Base-by-base conservation (phyloP, 2,329 filamentous ascomycete species). In the Rhynchosporium agropyri region DNA sequence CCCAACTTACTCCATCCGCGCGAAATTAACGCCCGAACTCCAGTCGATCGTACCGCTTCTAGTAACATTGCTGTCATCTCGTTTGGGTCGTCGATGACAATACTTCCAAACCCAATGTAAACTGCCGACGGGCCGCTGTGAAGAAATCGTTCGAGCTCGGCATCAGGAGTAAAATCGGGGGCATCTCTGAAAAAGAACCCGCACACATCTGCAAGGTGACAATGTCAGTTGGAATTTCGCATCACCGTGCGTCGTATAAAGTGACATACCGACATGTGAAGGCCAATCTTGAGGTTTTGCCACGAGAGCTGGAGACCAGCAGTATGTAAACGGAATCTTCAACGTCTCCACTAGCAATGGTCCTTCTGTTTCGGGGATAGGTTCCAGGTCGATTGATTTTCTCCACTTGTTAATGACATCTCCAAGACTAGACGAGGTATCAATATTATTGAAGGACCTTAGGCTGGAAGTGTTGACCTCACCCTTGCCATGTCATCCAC, bases 101-200 rank as follows among this genome's bases (percentile, higher is more conserved):
- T 70, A 20, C 56, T 65, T 10, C 66, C 68, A 50, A 70, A 68
- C 2, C 68, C 67, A 42, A 70, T 66, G 28, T 70, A 69, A 9
- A 69, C 54, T 9, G 67, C 66, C 13, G 67, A 12, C 12, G 57
- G 48, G n/a, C 68, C 68, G 10, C 54, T 56, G 10, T 38, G 57
- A 2, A 70, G 38, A 42, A 70, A 70, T 10, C 60, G 43, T 12
- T 57, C 63, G 5, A 69, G 56, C 12, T 64, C 63, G 15, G 63
- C 50, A 12, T 58, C 33, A 57, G 68, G 67, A 15, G 56, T 81
- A 58, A 83, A 83, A 0, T 82, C 71, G 1, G 81, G 80, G 8
- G 78, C 75, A 60, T 90, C 87, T 0, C 91, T 81, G 69, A 92
- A 92, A 6, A 91, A 88, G 70, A 92, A 93, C 36, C 90, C 90